Base-by-base conservation (phyloP, 345 rosid species). In the Heritiera fomes region DNA sequence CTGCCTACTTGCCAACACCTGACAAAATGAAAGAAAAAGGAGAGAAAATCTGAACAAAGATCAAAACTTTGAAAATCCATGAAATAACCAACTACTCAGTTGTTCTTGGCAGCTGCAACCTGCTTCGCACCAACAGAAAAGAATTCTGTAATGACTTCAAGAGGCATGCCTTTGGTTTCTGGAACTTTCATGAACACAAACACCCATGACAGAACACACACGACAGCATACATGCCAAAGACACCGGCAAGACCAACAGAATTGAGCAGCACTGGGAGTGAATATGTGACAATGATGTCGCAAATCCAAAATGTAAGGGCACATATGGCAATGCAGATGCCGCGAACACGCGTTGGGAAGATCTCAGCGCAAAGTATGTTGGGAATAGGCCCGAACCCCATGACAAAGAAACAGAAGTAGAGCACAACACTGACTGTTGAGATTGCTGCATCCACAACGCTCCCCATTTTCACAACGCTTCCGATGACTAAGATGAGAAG, bases 111-210 rank as follows among this genome's bases (percentile, higher is more conserved):
- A 76, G 87, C 88, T 59, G 83, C 91, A 67, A 80, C 92, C 78
- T 86, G 97, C 83, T 85, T 91, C 34, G 93, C 97, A 45, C 98
- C 99, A 32, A 96, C 82, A 18, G 93, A 81, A 81, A 96, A 92
- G 91, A 96, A 92, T 87, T 94, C 98, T 0, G 94, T 84, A 43
- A 96, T 92, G 75, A 96, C 98, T 87, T 96, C 99, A 64, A 96
- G 97, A 10, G 98, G 99, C 98, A 96, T 96, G 65, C 98, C 98
- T 77, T 94, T 94, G 71, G 98, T 96, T 86, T 96, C 98, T 1
- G 99, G 98, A 28, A 92, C 93, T 86, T 91, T 90, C 69, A 88
- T 45, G 91, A 79, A 96, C 66, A 96, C 92, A 59, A 94, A 96
- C 32, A 78, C 89, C 88, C 90, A 87, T 0, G 98, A 82, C 58